Evolutionary conservation across 2,329 filamentous ascomycete genomes (phyloP).

Genomic region (Rutstroemia sp.): DNA sequence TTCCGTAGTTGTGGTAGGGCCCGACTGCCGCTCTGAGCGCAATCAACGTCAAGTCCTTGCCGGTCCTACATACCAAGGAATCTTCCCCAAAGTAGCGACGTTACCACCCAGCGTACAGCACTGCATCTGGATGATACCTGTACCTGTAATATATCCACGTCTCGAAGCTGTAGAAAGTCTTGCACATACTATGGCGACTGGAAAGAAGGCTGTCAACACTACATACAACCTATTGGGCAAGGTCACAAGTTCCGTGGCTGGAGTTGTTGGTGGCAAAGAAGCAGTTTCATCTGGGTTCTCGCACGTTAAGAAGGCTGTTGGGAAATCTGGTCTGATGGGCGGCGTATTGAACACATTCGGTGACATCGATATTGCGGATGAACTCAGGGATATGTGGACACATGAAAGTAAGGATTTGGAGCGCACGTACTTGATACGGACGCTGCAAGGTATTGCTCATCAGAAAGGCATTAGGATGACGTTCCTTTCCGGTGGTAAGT

Average conservation of each 20-base stretch:
- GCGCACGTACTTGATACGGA: slow-evolving; percentile 91
- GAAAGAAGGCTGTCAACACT: slow-evolving; percentile 93
- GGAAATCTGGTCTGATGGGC: slow-evolving; percentile 92
- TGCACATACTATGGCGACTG: slow-evolving; percentile 83
- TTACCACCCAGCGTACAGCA: slow-evolving; percentile 91
- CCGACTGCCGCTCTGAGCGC: slow-evolving; percentile 86
- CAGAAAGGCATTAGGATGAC: slow-evolving; percentile 96
- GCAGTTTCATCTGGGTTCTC: slow-evolving; percentile 89
- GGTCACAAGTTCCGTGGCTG: slow-evolving; percentile 88
- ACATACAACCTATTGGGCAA: slow-evolving; percentile 95
- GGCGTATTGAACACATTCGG: slow-evolving; percentile 93
- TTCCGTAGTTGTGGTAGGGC: slow-evolving; percentile 79
- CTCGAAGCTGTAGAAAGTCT: slow-evolving; percentile 88
- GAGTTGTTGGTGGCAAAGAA: slow-evolving; percentile 90
- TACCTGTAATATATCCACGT: slow-evolving; percentile 84
- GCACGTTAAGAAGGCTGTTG: slow-evolving; percentile 92
- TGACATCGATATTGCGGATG: slow-evolving; percentile 89
- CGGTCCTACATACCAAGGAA: slow-evolving; percentile 90
- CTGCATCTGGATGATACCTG: slow-evolving; percentile 91
- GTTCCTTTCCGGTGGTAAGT: slow-evolving; percentile 78
- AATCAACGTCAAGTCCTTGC: slow-evolving; percentile 89
- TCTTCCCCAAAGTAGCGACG: slow-evolving; percentile 91
- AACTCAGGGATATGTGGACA: slow-evolving; percentile 94
- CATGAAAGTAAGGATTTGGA: slow-evolving; percentile 97
- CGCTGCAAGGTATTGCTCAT: slow-evolving; percentile 87